Base-by-base conservation (phyloP, 2,329 filamentous ascomycete species). In the Cercospora sesami region DNA sequence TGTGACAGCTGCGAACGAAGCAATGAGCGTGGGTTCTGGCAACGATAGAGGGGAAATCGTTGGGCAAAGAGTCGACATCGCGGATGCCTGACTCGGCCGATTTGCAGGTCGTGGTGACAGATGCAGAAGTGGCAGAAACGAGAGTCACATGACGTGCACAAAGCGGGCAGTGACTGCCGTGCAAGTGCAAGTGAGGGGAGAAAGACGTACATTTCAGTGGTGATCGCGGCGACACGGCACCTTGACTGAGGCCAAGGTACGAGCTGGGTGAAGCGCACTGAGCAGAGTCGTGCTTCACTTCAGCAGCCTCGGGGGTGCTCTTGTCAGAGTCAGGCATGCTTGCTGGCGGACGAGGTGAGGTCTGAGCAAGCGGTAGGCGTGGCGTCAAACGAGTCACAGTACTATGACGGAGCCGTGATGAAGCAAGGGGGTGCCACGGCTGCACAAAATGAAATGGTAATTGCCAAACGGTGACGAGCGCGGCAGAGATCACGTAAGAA, bases 1-100 rank as follows among this genome's bases (percentile, higher is more conserved):
- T 4, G 82, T 81, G 36, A 84, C 82, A 68, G 80, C 83, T 84
- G 73, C 55, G 42, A 55, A 65, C 10, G 64, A 68, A 63, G 68
- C 63, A 60, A 68, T 71, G 39, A 73, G 71, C 66, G 23, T 33
- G 51, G 58, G 55, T 64, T 58, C 60, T 33, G 63, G 31, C 39
- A 64, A 23, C 16, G 31, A 28, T 5, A 58, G 53, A 21, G 59
- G 42, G 53, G 33, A 51, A 10, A 63, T 51, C 39, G 39, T 26
- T 28, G 64, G 48, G 31, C 57, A 57, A 30, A 62, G 60, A 62
- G 31, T 21, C 48, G 23, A 51, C 60, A 62, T 62, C 23, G 42
- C 26, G 36, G 23, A 55, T 30, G 48, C 48, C 48, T 55, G 48
- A 55, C 23, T 2, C 48, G 10, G 9, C 5, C 10, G 21, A 26